Evolutionary conservation across 2,329 filamentous ascomycete genomes (phyloP).

Genomic region (Tolypocladium sp.): DNA sequence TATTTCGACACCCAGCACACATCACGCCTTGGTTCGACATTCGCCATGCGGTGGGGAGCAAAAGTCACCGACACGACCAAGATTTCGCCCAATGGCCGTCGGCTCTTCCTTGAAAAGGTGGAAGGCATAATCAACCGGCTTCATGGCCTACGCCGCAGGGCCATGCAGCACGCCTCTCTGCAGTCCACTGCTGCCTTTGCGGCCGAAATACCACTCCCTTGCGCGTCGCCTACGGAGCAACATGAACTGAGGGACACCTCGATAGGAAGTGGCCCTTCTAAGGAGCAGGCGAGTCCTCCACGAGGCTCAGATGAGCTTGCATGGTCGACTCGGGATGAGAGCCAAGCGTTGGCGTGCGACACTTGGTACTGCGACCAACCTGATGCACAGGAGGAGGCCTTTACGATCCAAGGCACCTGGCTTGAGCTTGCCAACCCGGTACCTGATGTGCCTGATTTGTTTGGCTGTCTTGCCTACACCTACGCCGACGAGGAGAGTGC

Average conservation of each 20-base stretch:
- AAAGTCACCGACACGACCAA: constrained; percentile 7
- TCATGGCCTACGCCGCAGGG: constrained; percentile 1
- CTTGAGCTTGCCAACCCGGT: no score
- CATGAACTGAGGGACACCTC: background rate
- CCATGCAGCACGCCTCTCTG: constrained; percentile 1
- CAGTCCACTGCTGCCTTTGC: constrained; percentile 2
- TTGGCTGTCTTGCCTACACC: background rate
- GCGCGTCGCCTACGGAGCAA: background rate
- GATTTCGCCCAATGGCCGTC: constrained; percentile 5
- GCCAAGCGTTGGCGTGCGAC: background rate
- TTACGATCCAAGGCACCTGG: background rate
- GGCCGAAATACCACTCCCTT: background rate
- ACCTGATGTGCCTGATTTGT: background rate
- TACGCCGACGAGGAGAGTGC: background rate
- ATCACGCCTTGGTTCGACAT: background rate
- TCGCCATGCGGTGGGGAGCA: constrained; percentile 6
- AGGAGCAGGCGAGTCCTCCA: background rate
- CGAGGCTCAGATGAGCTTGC: background rate
- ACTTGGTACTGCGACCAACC: background rate
- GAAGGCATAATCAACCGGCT: constrained; percentile 1
- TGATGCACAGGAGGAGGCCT: background rate
- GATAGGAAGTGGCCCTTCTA: rapidly evolving
- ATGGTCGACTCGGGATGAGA: background rate
- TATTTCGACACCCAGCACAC: background rate
- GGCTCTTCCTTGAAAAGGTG: constrained; percentile 5